These are phyloP conservation scores for Blastomyces gilchristii DNA, from an alignment of 2,329 filamentous ascomycete genomes.

Conservation along the genomic window DNA sequence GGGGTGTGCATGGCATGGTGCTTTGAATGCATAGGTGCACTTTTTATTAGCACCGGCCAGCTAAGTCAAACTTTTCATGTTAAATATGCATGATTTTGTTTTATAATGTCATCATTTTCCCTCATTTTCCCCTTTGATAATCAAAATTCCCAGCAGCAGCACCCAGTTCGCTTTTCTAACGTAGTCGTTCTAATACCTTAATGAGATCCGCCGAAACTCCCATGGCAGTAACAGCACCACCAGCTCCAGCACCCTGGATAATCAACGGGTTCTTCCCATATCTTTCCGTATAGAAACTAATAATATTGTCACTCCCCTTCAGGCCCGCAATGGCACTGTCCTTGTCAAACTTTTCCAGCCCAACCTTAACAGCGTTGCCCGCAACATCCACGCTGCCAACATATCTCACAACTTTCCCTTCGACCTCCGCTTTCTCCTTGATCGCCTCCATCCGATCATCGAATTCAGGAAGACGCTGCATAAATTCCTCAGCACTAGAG, in stretches of 20 bases:
- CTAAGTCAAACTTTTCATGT: background rate
- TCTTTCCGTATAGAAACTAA: conserved; percentile 94
- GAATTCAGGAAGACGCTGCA: conserved; percentile 67
- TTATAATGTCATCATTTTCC: background rate
- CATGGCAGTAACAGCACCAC: conserved; percentile 94
- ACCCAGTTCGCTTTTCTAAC: conserved; percentile 26
- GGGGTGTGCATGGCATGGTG: background rate
- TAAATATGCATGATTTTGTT: background rate
- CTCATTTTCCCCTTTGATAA: background rate
- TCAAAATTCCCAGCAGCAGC: background rate
- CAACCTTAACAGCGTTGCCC: conserved; percentile 77
- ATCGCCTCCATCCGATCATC: conserved; percentile 82
- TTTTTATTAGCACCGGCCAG: background rate
- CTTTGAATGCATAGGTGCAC: background rate
- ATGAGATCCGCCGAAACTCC: conserved; percentile 88
- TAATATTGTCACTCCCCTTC: conserved; percentile 97
- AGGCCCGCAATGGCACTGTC: conserved; percentile 86
- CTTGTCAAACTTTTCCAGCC: conserved; percentile 77
- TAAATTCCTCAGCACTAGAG: conserved; percentile 72
- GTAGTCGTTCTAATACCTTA: conserved; percentile 70
- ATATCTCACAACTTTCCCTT: conserved; percentile 87
- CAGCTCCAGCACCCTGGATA: conserved; percentile 87
- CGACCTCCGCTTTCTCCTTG: conserved; percentile 72
- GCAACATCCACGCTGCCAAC: conserved; percentile 85
- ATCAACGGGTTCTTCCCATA: conserved; percentile 88